Conservation (phyloP, 1,284 basidiomycete genomes). For the Leccinum pachyderme region DNA sequence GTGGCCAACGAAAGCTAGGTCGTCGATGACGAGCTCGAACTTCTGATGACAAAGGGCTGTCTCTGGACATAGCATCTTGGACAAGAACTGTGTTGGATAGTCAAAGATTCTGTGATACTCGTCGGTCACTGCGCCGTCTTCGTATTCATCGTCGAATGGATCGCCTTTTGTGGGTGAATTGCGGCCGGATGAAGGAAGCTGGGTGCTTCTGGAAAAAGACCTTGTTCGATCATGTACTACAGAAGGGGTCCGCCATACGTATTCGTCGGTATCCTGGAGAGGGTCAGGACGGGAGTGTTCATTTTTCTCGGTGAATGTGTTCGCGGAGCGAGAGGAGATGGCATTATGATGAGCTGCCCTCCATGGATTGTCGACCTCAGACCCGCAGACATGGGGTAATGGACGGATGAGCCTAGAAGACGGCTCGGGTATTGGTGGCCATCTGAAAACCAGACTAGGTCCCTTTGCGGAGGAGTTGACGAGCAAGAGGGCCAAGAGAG, state of each 20-base stretch:
- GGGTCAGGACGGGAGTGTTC: conserved; percentile 17
- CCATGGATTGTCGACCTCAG: conserved; percentile 69
- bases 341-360: conserved; percentile 51
- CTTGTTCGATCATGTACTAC: conserved; percentile 39
- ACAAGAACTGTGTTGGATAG: conserved; percentile 80
- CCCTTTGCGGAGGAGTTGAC: conserved; percentile 76
- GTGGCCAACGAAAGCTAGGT: conserved; percentile 94
- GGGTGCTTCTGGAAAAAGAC: conserved; percentile 42
- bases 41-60: conserved; percentile 87
- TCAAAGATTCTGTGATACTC: conserved; percentile 75
- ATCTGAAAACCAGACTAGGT: conserved; percentile 68
- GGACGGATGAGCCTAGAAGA: conserved; percentile 63
- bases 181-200: conserved; percentile 42
- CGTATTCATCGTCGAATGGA: conserved; percentile 36
- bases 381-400: conserved; percentile 47
- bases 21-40: conserved; percentile 90
- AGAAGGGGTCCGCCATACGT: conserved; percentile 55
- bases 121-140: conserved; percentile 35
- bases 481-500: conserved; percentile 68
- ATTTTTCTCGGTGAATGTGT: conserved; percentile 27
- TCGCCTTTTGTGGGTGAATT: conserved; percentile 44
- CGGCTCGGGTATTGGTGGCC: conserved; percentile 63
- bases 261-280: conserved; percentile 41
- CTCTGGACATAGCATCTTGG: conserved; percentile 79
- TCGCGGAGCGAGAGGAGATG: conserved; percentile 1